A percentile compares a stretch with the other conserved stretches of the same genome.
phyloP scores from a whole-genome alignment of 768 basidiomycete species.

The Ephemerocybe angulata region DNA sequence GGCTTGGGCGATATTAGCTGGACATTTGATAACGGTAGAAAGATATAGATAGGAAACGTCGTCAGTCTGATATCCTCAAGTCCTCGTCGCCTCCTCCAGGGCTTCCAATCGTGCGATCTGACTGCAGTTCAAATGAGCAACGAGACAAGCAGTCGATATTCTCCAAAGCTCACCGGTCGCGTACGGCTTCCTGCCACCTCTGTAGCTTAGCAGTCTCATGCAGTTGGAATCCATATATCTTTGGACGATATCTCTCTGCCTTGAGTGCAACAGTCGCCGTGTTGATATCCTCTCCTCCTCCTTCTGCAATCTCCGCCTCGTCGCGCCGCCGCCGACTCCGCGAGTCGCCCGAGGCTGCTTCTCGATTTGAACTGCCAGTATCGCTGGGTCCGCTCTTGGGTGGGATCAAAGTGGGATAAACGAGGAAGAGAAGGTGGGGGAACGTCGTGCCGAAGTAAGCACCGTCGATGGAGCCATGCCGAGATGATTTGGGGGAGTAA shows the following conservation, averaged over 20 bases:
- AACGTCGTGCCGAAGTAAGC: slow-evolving; percentile 99
- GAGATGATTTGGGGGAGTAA: slow-evolving; percentile 94
- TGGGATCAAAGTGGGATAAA: slow-evolving; percentile 91
- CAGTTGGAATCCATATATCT: slow-evolving; percentile 96
- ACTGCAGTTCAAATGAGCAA: background rate
- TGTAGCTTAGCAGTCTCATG: slow-evolving; percentile 91
- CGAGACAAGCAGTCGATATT: background rate
- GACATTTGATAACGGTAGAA: too few relatives aligned
- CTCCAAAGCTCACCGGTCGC: slow-evolving; percentile 62
- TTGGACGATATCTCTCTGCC: slow-evolving; percentile 88
- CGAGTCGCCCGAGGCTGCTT: slow-evolving; percentile 21
- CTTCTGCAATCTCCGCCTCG: slow-evolving; percentile 55
- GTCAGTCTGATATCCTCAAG: too few relatives aligned
- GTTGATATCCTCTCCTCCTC: slow-evolving; percentile 63
- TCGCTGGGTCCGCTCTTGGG: slow-evolving; percentile 60
- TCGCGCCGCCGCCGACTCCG: slow-evolving; percentile 43
- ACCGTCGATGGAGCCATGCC: slow-evolving; percentile 96
- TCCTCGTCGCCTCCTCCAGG: background rate
- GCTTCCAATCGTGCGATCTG: background rate
- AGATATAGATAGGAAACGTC: too few relatives aligned
- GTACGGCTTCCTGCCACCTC: slow-evolving; percentile 91
- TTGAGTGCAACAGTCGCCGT: slow-evolving; percentile 83
- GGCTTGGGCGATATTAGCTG: too few relatives aligned
- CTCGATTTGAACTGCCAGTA: slow-evolving; percentile 19
- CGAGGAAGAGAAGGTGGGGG: slow-evolving; percentile 94